phyloP scores from a whole-genome alignment of 1,284 basidiomycete species.

The Malassezia pachydermatis region DNA sequence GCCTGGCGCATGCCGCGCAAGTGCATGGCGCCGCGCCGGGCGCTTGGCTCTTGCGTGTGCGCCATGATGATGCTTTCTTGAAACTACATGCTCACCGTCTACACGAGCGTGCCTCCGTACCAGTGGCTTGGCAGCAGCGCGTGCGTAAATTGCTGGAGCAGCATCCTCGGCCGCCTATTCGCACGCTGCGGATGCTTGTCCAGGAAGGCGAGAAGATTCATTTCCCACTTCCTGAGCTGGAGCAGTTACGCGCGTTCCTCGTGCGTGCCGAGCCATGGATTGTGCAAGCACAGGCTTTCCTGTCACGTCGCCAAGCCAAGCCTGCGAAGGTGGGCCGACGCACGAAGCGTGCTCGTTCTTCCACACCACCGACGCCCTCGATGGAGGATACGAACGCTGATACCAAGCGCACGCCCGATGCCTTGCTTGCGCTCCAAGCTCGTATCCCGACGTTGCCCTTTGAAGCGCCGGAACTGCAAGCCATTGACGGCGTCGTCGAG shows the following conservation, averaged over 20 bases:
- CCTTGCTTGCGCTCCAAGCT: conserved; percentile 53
- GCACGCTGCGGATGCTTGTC: conserved; percentile 64
- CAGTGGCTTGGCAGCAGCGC: conserved; percentile 64
- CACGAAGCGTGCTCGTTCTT: background rate
- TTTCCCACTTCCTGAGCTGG: conserved; percentile 62
- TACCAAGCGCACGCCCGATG: conserved; percentile 23
- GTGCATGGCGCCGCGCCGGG: conserved; percentile 62
- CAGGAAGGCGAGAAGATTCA: conserved; percentile 78
- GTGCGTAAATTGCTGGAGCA: conserved; percentile 58
- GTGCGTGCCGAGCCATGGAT: conserved; percentile 72
- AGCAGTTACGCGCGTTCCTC: conserved; percentile 66
- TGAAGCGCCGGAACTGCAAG: conserved; percentile 62
- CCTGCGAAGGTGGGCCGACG: conserved; percentile 5
- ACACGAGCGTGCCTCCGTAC: conserved; percentile 62
- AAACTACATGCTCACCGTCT: conserved; percentile 27
- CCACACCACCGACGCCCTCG: background rate
- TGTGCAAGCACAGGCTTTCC: conserved; percentile 52
- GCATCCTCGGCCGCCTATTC: conserved; percentile 60
- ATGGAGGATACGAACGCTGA: conserved; percentile 8
- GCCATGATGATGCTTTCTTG: conserved; percentile 71
- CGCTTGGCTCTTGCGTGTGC: conserved; percentile 62
- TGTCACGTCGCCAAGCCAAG: conserved; percentile 52
- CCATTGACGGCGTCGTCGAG: conserved; percentile 56
- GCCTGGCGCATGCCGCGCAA: conserved; percentile 70
- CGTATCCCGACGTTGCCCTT: conserved; percentile 69